Evolutionary conservation across 495 filamentous ascomycete genomes (phyloP).

Genomic region (Penicillium chermesinum): DNA sequence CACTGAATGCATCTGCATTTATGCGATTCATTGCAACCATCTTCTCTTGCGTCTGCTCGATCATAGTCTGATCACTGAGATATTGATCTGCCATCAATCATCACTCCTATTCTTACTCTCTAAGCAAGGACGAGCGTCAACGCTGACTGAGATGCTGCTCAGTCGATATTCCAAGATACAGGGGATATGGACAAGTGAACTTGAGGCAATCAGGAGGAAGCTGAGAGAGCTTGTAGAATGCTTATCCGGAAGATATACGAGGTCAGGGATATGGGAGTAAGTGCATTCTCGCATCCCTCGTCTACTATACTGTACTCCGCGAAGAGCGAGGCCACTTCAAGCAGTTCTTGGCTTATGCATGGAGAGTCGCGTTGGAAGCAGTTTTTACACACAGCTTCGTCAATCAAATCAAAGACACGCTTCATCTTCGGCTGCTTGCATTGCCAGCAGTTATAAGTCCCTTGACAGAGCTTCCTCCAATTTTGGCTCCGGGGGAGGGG

Average conservation of each 20-base stretch:
- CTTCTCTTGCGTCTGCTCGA: slow-evolving; percentile 38
- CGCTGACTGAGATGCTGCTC: slow-evolving; percentile 41
- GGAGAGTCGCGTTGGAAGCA: slow-evolving; percentile 7
- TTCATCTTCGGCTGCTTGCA: slow-evolving; percentile 14
- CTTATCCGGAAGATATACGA: not conserved
- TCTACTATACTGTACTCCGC: not conserved
- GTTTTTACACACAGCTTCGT: slow-evolving; percentile 4
- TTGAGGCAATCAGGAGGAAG: not conserved
- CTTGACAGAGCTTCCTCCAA: slow-evolving; percentile 11
- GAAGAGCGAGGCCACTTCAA: not conserved
- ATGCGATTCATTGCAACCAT: slow-evolving; percentile 28
- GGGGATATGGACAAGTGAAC: not conserved
- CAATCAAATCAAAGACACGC: slow-evolving; percentile 6
- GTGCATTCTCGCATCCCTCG: not conserved
- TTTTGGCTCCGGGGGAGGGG: not conserved
- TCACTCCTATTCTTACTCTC: slow-evolving; percentile 7
- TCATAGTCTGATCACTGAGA: slow-evolving; percentile 37
- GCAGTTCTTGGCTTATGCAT: slow-evolving; percentile 12
- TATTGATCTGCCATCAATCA: slow-evolving; percentile 35
- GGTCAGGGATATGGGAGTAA: not conserved
- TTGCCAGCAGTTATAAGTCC: slow-evolving; percentile 34
- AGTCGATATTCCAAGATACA: slow-evolving; percentile 42
- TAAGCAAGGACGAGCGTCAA: slow-evolving; percentile 25
- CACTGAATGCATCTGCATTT: slow-evolving; percentile 29
- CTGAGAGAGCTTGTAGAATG: not conserved